Evolutionary conservation across 805 yeast species (phyloP), one percentile per base, ranked within the genome.

Genomic region (Vanderwaltozyma polyspora): DNA sequence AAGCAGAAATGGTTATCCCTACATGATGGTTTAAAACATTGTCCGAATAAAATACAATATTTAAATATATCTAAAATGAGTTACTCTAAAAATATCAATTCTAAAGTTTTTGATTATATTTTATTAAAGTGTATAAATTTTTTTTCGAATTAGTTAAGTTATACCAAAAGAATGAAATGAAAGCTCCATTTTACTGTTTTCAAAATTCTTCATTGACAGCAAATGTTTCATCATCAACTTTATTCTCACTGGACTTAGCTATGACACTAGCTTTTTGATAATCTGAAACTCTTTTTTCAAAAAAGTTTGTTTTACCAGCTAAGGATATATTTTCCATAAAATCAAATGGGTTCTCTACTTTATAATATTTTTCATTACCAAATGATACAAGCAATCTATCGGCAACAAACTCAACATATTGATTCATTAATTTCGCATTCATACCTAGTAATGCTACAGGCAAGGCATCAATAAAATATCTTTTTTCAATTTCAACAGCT

Each of bases 181-280:
- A n/a, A n/a, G n/a, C n/a, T n/a, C n/a, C n/a, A n/a, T n/a, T n/a
- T n/a, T n/a, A n/a, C n/a, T n/a, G n/a, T n/a, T n/a, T n/a, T 17
- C 10, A 21, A 21, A 21, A 21, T 10, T 21, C 10, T 21, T 89
- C 98, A 62, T 87, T 94, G 52, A 89, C 79, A 33, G 80, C 66
- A 66, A 89, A 86, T 29, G 74, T 10, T 8, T 10, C 72, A 57
- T 67, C 30, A 17, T 18, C 67, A 37, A 68, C 70, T 42, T 62
- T 65, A 41, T 66, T 58, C 49, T 74, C 72, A 46, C 63, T 62
- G 35, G 75, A 60, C 46, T 71, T 69, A 47, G 94, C 89, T 93
- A 89, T 87, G 54, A 89, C 97, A 69, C 97, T 97, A 39, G 98
- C 97, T 70, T 89, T 91, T 68, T 89, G 98, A 68, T 89, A 89